Conservation (phyloP, 805 yeast species). For the Lipomyces kockii region DNA sequence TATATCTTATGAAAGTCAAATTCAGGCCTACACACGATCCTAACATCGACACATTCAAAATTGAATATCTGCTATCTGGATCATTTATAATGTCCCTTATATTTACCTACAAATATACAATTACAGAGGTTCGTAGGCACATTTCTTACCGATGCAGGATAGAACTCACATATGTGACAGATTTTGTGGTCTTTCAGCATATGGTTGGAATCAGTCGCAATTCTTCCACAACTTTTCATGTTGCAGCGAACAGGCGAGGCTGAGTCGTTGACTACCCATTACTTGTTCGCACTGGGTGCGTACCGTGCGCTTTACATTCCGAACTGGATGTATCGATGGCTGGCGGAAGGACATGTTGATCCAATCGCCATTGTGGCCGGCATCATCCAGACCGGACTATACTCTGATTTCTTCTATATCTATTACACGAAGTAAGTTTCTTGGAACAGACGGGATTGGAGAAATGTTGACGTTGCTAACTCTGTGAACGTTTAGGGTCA, state of each 20-base stretch:
- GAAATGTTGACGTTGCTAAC: neutral
- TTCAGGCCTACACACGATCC: conserved; percentile 63
- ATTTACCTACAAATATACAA: conserved; percentile 67
- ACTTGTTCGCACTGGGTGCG: conserved; percentile 89
- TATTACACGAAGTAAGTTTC: conserved; percentile 61
- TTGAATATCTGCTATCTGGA: conserved; percentile 70
- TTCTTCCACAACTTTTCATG: conserved; percentile 89
- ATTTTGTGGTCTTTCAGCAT: conserved; percentile 82
- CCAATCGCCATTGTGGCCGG: conserved; percentile 78
- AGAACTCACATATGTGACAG: conserved; percentile 8
- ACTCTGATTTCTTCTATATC: conserved; percentile 94
- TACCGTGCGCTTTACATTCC: conserved; percentile 91
- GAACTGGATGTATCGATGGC: conserved; percentile 91
- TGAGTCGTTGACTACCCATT: conserved; percentile 84
- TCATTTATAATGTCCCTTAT: conserved; percentile 62
- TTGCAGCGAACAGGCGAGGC: conserved; percentile 89
- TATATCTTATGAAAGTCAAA: conserved; percentile 68
- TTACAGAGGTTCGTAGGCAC: conserved; percentile 55
- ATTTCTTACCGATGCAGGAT: neutral
- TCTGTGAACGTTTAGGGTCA: conserved; percentile 49
- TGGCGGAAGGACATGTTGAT: conserved; percentile 53
- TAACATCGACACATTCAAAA: conserved; percentile 73
- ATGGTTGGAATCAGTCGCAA: conserved; percentile 92
- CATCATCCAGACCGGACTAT: conserved; percentile 78
- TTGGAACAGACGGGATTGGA: neutral